A percentile compares a stretch with the other conserved stretches of the same genome.
phyloP scores from a whole-genome alignment of 345 rosid genomes.

The Acer saccharum region DNA sequence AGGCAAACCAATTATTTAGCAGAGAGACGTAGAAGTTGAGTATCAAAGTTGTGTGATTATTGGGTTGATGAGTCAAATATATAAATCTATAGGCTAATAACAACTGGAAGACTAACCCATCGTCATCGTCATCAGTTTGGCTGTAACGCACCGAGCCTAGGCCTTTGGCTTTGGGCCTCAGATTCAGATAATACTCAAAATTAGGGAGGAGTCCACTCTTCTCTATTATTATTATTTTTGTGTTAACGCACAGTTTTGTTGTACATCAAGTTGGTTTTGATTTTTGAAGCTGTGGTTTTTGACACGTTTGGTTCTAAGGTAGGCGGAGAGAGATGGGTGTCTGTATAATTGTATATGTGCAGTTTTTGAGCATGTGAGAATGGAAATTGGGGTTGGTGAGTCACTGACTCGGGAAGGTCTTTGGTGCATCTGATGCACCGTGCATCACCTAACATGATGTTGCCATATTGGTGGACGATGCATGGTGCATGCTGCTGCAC shows the following conservation, averaged over 20 bases:
- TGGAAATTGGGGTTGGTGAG: constrained; percentile 35
- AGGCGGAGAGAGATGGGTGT: neutral
- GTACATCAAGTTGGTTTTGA: neutral
- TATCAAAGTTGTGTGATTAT: too few species aligned
- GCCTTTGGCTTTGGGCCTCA: too few species aligned
- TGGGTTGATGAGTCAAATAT: constrained; percentile 4
- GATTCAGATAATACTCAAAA: constrained; percentile 11
- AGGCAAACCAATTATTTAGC: neutral
- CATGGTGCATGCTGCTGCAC: too few species aligned
- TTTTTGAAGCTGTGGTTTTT: too few species aligned
- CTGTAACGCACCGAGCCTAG: constrained; percentile 32
- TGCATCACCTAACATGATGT: too few species aligned
- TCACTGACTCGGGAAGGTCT: too few species aligned
- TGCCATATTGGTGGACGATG: too few species aligned
- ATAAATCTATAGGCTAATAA: constrained; percentile 12
- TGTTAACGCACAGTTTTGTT: neutral
- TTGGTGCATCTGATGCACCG: too few species aligned
- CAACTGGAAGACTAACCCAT: constrained; percentile 13
- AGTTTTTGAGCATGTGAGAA: neutral
- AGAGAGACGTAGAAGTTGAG: neutral
- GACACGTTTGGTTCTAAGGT: neutral
- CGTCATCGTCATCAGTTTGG: constrained; percentile 15
- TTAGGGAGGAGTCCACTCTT: constrained; percentile 33
- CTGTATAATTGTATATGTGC: neutral
- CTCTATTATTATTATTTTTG: neutral